Evolutionary conservation across 148 eudicot genomes (phyloP).

Genomic region (Fagopyrum homotropicum): DNA sequence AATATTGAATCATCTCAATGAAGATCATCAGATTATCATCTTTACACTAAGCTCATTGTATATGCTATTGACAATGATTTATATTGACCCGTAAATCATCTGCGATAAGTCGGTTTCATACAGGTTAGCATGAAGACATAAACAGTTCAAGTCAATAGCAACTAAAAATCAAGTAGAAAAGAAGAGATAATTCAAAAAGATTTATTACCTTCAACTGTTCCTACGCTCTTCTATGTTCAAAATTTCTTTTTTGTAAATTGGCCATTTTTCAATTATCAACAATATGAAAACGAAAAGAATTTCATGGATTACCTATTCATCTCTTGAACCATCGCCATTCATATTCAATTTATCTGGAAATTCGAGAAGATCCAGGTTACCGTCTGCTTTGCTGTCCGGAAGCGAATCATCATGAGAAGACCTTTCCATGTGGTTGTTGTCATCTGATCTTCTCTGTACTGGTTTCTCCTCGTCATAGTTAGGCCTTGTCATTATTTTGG

Average conservation of each 20-base stretch:
- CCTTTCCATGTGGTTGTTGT: not conserved
- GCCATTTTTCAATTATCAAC: not conserved
- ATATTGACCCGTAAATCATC: not conserved
- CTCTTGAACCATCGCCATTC: not conserved
- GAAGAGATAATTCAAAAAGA: not conserved
- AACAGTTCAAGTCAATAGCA: not conserved
- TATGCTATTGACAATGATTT: not conserved
- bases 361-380: not conserved
- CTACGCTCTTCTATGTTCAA: conserved; percentile 3
- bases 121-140: not conserved
- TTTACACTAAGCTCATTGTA: not conserved
- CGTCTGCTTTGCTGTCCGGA: not conserved
- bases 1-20: no score
- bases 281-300: not conserved
- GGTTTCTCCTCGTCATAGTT: not conserved
- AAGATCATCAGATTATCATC: no score
- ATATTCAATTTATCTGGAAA: not conserved
- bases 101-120: not conserved
- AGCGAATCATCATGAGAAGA: not conserved
- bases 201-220: not conserved
- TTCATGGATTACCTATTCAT: not conserved
- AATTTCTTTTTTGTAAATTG: not conserved
- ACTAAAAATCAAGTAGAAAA: not conserved
- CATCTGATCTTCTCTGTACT: not conserved
- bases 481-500: conserved; percentile 45